Base-by-base conservation (phyloP, 768 basidiomycete species). In the Leccinum barrowsii region DNA sequence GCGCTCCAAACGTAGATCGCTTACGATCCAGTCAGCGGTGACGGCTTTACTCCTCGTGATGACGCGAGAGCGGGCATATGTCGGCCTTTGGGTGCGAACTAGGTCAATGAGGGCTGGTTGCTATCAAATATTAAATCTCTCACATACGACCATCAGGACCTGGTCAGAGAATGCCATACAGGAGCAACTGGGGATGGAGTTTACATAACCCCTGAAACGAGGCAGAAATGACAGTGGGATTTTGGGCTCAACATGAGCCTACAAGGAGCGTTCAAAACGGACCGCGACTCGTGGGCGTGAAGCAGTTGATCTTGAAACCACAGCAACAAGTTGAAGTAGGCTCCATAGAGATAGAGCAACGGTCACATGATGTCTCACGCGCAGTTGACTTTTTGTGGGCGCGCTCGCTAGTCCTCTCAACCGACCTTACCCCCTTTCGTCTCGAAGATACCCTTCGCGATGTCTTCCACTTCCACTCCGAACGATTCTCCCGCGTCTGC, bases 401-500 rank as follows among this genome's bases (percentile, higher is more conserved):
- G 64, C 60, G 69, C 44, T 42, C 13, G 13, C 12, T 15, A 24
- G 17, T 46, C 28, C 40, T 56, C 17, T 56, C 56, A 46, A 52
- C 59, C 7, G 44, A 21, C 12, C n/a, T 57, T 40, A 40, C 40
- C 37, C 40, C 40, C 48, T 21, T 32, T 22, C 21, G 24, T 30
- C 30, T 28, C 28, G 28, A 28, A 28, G 28, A 44, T 42, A 49
- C 11, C 4, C 13, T 15, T 26, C 62, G 79, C 78, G 75, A 89
- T 88, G 73, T 78, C 85, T 53, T 60, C 76, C 37, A 77, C 80
- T 17, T 64, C 82, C 34, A 83, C 87, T 22, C 85, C 87, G 59
- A 83, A 77, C 59, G 86, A 87, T 62, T 89, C 89, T 44, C 88
- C 90, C 54, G 70, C 73, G 50, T 74, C 75, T 21, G 76, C 81